Conservation (phyloP, 2,329 filamentous ascomycete genomes). For the Verticillium nubilum region DNA sequence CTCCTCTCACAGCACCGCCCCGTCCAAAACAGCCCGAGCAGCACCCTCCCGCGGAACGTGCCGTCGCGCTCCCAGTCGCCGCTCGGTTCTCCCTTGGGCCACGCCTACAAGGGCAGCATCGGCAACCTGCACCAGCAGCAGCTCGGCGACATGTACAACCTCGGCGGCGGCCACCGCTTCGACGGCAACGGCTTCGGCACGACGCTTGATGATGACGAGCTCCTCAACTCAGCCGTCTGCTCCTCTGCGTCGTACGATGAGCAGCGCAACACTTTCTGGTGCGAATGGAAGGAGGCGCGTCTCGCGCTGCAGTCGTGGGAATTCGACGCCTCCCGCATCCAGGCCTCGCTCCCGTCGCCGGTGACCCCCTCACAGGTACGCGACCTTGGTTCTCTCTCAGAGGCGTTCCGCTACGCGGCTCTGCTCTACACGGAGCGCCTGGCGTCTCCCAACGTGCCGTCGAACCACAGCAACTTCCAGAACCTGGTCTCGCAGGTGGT, state of each 20-base stretch:
- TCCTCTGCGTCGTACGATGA: constrained; percentile 49
- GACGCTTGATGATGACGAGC: constrained; percentile 50
- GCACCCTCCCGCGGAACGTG: constrained; percentile 12
- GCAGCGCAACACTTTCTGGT: constrained; percentile 66
- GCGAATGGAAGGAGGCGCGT: constrained; percentile 78
- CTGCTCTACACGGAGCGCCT: constrained; percentile 87
- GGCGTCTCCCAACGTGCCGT: constrained; percentile 68
- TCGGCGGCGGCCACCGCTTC: constrained; percentile 52
- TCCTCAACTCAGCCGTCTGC: constrained; percentile 32
- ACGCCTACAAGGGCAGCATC: constrained; percentile 32
- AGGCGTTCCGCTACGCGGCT: constrained; percentile 85
- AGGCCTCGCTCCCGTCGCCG: constrained; percentile 41
- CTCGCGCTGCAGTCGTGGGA: constrained; percentile 75
- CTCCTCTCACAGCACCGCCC: constrained; percentile 68
- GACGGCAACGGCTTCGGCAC: constrained; percentile 63
- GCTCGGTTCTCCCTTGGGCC: constrained; percentile 34
- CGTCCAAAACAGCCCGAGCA: constrained; percentile 33
- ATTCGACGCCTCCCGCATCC: constrained; percentile 54
- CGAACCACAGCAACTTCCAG: constrained; percentile 73
- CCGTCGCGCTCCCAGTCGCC: constrained; percentile 30
- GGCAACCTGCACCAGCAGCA: constrained; percentile 20
- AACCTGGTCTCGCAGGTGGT: constrained; percentile 77
- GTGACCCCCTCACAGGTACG: constrained; percentile 58
- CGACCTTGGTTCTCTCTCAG: constrained; percentile 77
- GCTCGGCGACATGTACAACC: constrained; percentile 22